Evolutionary conservation across 441 rosid species (phyloP), one percentile per base, ranked within the genome.

Genomic region (Cnidoscolus chayamansa): DNA sequence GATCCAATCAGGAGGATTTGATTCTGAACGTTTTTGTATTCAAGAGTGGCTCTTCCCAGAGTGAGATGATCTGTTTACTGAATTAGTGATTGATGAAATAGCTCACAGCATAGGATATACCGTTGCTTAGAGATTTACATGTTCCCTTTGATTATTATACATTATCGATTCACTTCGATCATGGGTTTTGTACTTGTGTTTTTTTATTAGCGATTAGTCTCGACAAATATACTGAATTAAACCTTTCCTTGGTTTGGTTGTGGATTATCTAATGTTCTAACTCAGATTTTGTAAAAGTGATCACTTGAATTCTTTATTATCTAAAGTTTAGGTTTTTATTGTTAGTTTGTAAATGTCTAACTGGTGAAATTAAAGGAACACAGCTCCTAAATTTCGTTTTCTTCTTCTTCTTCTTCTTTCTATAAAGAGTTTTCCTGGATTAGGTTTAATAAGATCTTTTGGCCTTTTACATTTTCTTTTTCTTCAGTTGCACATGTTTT

Each of bases 391-490:
- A 4, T 15, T 15, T 50, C 0, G 3, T 50, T 50, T 50, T 15
- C 30, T 10, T 1, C 61, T 57, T 20, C 61, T 10, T 0, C 19
- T 17, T 19, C 31, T 2, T 2, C 3, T 15, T 49, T 49, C 53
- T 11, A 10, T 49, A 13, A 49, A 15, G 30, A 58, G 25, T 15
- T 20, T 58, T 5, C 54, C 10, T n/a, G 30, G 45, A 35, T 32
- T 16, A 32, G 71, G 16, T 67, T 51, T 35, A 7, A 43, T 9
- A 9, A 11, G 19, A 16, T 4, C 19, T 67, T n/a, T 5, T 40
- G 35, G 61, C 35, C 8, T 12, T 78, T 40, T 73, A 58, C 35
- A 3, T 57, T 62, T 10, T 63, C 61, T 40, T 40, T 40, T 40
- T 6, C 6, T 40, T 40, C 7, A 40, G 4, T 40, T 40, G 7